Evolutionary conservation across 2,329 filamentous ascomycete genomes (phyloP).

Genomic region (Diaporthe sp.): DNA sequence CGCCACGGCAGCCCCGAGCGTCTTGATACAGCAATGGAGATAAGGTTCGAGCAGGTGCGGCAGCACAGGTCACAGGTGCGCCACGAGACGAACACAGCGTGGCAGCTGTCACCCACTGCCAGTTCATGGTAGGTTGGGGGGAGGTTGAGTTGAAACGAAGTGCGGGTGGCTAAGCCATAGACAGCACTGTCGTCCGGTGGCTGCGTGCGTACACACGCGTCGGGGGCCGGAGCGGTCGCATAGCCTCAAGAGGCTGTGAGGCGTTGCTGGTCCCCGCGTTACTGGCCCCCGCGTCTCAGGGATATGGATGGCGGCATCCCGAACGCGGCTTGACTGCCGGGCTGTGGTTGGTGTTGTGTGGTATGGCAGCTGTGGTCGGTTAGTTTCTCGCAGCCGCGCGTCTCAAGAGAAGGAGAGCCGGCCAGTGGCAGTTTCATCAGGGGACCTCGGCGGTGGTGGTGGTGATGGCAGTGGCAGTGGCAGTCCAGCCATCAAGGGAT

Average conservation of each 20-base stretch:
- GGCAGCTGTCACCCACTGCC: constrained; percentile 27
- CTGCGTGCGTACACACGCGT: constrained; percentile 2
- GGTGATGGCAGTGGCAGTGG: neutral
- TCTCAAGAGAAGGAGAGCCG: neutral
- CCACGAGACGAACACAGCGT: constrained; percentile 31
- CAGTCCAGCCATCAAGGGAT: neutral
- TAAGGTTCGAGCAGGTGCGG: constrained; percentile 26
- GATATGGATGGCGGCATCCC: neutral
- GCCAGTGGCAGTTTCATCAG: neutral
- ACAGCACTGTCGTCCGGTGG: constrained; percentile 1
- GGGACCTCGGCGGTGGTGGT: neutral
- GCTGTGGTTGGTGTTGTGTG: neutral
- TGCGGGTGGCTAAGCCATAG: constrained; percentile 15
- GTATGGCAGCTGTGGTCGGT: constrained; percentile 1
- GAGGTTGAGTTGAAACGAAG: constrained; percentile 20
- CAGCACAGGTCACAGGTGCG: constrained; percentile 26
- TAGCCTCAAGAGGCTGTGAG: neutral
- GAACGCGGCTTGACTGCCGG: neutral
- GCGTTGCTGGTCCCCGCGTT: neutral
- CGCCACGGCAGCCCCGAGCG: neutral
- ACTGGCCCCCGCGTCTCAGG: constrained; percentile 6
- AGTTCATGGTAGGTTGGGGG: neutral
- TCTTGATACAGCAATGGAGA: neutral
- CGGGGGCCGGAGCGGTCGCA: neutral
- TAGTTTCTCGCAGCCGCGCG: constrained; percentile 13